phyloP scores from a whole-genome alignment of 139 green algal genomes.

The Nannochloris sp. region DNA sequence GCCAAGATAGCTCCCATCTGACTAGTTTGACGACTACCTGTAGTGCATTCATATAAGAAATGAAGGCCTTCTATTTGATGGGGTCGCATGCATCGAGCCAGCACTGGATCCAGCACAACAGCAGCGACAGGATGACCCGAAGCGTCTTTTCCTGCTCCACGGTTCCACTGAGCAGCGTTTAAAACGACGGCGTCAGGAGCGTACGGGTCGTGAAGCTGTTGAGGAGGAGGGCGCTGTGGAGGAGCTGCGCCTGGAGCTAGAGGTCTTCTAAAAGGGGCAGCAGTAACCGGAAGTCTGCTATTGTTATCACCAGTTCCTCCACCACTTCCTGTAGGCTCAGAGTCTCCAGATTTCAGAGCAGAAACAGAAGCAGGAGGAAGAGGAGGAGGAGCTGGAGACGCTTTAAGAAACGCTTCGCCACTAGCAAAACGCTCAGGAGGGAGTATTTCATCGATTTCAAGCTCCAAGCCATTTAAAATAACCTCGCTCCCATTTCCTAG shows the following conservation, averaged over 20 bases:
- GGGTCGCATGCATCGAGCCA: constrained; percentile 35
- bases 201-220: constrained; percentile 44
- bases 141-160: not conserved
- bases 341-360: no score
- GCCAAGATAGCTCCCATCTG: constrained; percentile 62
- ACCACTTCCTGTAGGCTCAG: no score
- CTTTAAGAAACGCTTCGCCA: not conserved
- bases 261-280: not conserved
- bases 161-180: constrained; percentile 32
- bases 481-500: constrained; percentile 35
- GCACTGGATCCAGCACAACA: constrained; percentile 63
- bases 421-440: constrained; percentile 30
- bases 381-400: not conserved
- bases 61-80: constrained; percentile 58
- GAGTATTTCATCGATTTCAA: constrained; percentile 47
- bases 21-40: constrained; percentile 14
- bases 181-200: constrained; percentile 46
- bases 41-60: constrained; percentile 71
- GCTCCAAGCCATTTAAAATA: constrained; percentile 43
- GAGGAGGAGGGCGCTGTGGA: not conserved
- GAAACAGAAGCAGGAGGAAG: no score
- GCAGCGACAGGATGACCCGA: constrained; percentile 13
- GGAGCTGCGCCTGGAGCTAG: not conserved
- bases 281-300: no score
- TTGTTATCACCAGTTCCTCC: no score